Evolutionary conservation across 805 yeast genomes (phyloP), one percentile per base, ranked within the genome.

Genomic region (Lipomyces anomalus): DNA sequence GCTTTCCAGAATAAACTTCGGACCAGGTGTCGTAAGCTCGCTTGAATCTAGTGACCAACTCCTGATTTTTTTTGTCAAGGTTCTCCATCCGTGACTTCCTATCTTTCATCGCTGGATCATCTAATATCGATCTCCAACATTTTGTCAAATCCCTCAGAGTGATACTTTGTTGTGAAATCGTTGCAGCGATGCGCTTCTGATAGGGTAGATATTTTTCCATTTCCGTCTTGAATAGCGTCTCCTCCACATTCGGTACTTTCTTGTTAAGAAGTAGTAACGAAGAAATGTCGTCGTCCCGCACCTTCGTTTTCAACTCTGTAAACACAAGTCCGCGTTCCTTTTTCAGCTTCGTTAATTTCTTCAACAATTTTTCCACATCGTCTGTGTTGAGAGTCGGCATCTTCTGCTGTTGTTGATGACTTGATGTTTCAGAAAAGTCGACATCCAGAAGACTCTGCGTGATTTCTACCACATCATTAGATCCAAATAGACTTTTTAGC

Each of bases 211-310:
- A 90, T 63, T 90, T 90, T 40, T 72, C 75, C 52, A 90, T 67
- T 61, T 87, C 95, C 46, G 75, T 73, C 16, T 78, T 75, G 60
- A 89, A 88, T 11, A 83, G 61, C 3, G 50, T 64, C 6, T 73
- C 67, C 47, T 82, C 88, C 37, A 75, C 71, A 5, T 76, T 78
- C 4, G 78, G 67, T 32, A 72, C 74, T 36, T 75, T 72, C 49
- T 75, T 78, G 60, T 84, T 82, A 53, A 81, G 68, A 6, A 90
- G 75, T 26, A 90, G 69, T 9, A 81, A 69, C 43, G 82, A 80
- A 0, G 95, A 82, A 40, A 88, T 86, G 60, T 90, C 97, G 65
- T 90, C 97, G 11, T 73, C 71, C 57, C 81, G 92, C 22, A 84
- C 79, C 39, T 75, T 75, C 4, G 69, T 72, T 59, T 87, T 87